Evolutionary conservation across 148 eudicot genomes (phyloP).

Genomic region (Silene conica): DNA sequence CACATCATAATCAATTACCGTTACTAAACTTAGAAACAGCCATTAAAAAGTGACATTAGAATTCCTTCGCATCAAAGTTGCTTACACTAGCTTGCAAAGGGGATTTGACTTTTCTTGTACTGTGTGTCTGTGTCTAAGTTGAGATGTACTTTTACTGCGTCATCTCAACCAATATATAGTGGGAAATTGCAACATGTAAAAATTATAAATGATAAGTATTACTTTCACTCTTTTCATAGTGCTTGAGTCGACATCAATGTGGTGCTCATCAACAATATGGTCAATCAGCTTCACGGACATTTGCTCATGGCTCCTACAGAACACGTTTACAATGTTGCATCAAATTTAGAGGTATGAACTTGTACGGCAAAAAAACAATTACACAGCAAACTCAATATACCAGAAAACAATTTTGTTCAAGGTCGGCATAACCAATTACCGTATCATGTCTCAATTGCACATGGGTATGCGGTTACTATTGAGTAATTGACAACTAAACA

Average conservation of each 20-base stretch:
- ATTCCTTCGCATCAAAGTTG: conserved; percentile 1
- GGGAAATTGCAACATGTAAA: background rate
- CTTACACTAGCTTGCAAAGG: background rate
- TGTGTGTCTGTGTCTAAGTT: conserved; percentile 5
- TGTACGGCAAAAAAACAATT: background rate
- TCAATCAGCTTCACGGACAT: conserved; percentile 84
- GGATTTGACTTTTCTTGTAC: too few relatives aligned
- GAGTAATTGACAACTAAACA: background rate
- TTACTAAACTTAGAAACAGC: too few relatives aligned
- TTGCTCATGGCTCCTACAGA: conserved; percentile 77
- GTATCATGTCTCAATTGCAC: background rate
- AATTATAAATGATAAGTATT: conserved; percentile 2
- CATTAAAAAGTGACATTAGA: background rate
- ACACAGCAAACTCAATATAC: background rate
- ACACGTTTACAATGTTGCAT: background rate
- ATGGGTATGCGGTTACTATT: background rate
- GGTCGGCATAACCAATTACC: background rate
- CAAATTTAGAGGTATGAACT: background rate
- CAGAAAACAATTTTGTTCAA: background rate
- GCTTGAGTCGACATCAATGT: conserved; percentile 59
- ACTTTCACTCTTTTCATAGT: conserved; percentile 66
- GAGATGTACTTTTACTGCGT: background rate
- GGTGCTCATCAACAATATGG: conserved; percentile 75
- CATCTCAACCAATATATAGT: background rate
- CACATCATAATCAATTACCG: too few relatives aligned